Evolutionary conservation across 352 stramenopile genomes (phyloP).

Genomic region (Thalassiosira livingstoniorum): DNA sequence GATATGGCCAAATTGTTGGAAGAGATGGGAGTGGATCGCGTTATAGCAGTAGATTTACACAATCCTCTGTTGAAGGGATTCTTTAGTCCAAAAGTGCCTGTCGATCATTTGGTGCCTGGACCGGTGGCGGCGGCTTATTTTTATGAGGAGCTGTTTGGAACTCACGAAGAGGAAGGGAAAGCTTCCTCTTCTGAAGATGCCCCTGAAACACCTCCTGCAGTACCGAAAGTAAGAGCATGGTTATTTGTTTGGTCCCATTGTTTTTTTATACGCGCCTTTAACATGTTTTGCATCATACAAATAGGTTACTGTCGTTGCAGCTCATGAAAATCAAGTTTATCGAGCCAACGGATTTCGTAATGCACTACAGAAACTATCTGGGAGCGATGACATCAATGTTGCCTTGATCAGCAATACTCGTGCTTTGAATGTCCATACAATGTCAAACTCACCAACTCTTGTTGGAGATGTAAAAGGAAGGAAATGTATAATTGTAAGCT

Average conservation of each 20-base stretch:
- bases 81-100: conserved; percentile 70
- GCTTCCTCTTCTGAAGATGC: too few relatives aligned
- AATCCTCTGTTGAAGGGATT: conserved; percentile 82
- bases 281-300: conserved; percentile 34
- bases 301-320: conserved; percentile 76
- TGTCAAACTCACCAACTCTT: conserved; percentile 64
- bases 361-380: conserved; percentile 73
- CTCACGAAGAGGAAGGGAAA: too few relatives aligned
- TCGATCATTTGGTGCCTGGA: conserved; percentile 80
- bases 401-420: conserved; percentile 76
- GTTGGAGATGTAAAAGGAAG: conserved; percentile 78
- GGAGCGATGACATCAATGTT: conserved; percentile 71
- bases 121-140: conserved; percentile 85
- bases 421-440: conserved; percentile 50
- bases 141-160: conserved; percentile 79
- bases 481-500: conserved; percentile 77
- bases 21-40: conserved; percentile 87
- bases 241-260: not conserved
- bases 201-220: too few relatives aligned
- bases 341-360: conserved; percentile 76
- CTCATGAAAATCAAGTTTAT: conserved; percentile 80
- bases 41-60: conserved; percentile 89
- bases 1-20: conserved; percentile 89
- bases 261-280: not conserved
- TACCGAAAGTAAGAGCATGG: not conserved